Evolutionary conservation across 2,329 filamentous ascomycete genomes (phyloP).

Genomic region (Neophaeococcomyces mojaviensis): DNA sequence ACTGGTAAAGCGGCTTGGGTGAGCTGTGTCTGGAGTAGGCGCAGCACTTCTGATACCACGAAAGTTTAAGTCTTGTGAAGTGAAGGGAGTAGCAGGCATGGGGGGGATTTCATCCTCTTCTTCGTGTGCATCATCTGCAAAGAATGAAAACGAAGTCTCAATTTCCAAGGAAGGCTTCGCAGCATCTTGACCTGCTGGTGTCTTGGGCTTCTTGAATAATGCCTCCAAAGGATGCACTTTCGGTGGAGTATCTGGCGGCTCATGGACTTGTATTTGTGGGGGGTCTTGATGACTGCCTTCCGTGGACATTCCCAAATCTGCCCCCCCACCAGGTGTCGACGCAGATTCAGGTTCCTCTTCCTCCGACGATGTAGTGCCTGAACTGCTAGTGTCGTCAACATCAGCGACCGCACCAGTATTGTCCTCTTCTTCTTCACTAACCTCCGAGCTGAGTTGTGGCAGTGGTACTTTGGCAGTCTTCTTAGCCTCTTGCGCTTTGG

Average conservation of each 20-base stretch:
- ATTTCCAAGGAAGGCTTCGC: conserved; percentile 32
- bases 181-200: conserved; percentile 28
- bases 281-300: conserved; percentile 12
- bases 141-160: conserved; percentile 70
- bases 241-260: conserved; percentile 36
- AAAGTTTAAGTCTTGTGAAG: conserved; percentile 66
- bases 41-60: conserved; percentile 69
- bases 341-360: conserved; percentile 3
- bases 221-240: conserved; percentile 81
- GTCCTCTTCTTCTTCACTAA: conserved; percentile 24
- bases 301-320: conserved; percentile 6
- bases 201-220: conserved; percentile 69
- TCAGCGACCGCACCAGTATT: conserved; percentile 29
- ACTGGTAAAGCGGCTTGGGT: conserved; percentile 44
- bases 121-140: conserved; percentile 47
- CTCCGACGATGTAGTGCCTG: conserved; percentile 19
- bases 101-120: conserved; percentile 36
- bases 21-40: conserved; percentile 87
- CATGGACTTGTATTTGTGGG: conserved; percentile 45
- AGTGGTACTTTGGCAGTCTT: not conserved
- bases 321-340: conserved; percentile 11
- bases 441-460: conserved; percentile 31
- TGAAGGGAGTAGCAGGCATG: conserved; percentile 72
- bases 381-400: conserved; percentile 23
- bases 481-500: conserved; percentile 11